phyloP scores from a whole-genome alignment of 768 basidiomycete species.

The Russula dissimulans region DNA sequence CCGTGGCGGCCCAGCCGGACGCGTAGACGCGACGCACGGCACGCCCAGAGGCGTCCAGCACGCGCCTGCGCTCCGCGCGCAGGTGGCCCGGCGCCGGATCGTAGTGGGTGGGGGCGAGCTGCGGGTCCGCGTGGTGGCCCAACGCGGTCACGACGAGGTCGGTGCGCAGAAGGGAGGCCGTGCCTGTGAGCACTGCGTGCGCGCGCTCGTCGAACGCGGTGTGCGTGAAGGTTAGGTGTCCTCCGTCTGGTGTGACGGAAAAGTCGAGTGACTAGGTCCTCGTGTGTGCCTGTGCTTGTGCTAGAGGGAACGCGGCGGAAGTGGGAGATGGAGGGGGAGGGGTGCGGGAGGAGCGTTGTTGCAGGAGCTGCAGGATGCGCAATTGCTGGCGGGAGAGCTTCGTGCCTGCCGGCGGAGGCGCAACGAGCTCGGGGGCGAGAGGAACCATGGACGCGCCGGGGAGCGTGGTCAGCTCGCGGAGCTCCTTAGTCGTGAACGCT shows the following conservation, averaged over 20 bases:
- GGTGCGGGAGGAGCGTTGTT: conserved; percentile 40
- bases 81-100: conserved; percentile 49
- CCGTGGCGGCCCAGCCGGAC: conserved; percentile 87
- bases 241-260: conserved; percentile 35
- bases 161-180: conserved; percentile 45
- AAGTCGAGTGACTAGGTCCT: conserved; percentile 81
- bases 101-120: conserved; percentile 37
- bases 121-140: conserved; percentile 72
- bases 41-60: conserved; percentile 32
- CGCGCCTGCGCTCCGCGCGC: conserved; percentile 41
- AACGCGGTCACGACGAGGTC: conserved; percentile 82
- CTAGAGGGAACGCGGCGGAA: no score
- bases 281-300: conserved; percentile 17
- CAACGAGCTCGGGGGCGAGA: conserved; percentile 39
- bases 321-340: no score
- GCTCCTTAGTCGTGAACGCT: conserved; percentile 87
- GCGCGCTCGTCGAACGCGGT: conserved; percentile 46
- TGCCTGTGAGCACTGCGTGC: conserved; percentile 47
- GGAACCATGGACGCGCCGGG: conserved; percentile 62
- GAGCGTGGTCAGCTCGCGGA: conserved; percentile 67
- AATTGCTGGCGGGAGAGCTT: conserved; percentile 53
- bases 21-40: conserved; percentile 65
- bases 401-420: conserved; percentile 27
- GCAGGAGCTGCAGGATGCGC: conserved; percentile 55
- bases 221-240: conserved; percentile 47